Conservation (phyloP, 768 basidiomycete genomes). For the Cystofilobasidium capitatum region DNA sequence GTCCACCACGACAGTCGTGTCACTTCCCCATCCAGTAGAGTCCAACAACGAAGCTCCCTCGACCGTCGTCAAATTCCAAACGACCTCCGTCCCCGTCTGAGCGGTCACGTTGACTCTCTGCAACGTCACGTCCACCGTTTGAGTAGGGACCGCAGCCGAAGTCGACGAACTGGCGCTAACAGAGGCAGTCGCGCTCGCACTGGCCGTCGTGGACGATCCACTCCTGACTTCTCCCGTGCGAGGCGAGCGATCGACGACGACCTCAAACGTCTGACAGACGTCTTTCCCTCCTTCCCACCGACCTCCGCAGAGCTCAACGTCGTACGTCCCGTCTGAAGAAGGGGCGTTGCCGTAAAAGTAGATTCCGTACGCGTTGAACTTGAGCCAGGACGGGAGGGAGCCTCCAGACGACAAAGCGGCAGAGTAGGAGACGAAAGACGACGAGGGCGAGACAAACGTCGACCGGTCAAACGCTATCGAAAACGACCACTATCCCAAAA, state of each 20-base stretch:
- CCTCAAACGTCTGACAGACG: neutral
- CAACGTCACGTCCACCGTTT: slow-evolving; percentile 46
- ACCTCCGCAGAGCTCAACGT: slow-evolving; percentile 15
- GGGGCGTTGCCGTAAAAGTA: slow-evolving; percentile 77
- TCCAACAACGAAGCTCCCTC: slow-evolving; percentile 46
- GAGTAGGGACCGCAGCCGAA: slow-evolving; percentile 62
- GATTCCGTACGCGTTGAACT: slow-evolving; percentile 56
- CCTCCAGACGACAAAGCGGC: slow-evolving; percentile 58
- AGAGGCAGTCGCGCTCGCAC: neutral
- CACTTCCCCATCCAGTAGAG: slow-evolving; percentile 54
- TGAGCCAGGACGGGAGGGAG: slow-evolving; percentile 63
- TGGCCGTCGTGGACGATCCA: too few species aligned
- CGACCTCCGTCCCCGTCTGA: slow-evolving; percentile 40
- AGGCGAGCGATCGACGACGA: neutral
- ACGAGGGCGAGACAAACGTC: slow-evolving; percentile 48
- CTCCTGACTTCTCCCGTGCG: neutral
- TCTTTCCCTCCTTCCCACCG: neutral
- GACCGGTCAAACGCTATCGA: slow-evolving; percentile 58
- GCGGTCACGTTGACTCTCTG: slow-evolving; percentile 66
- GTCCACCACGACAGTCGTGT: slow-evolving; percentile 52
- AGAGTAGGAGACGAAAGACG: slow-evolving; percentile 50
- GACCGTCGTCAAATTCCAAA: slow-evolving; percentile 19
- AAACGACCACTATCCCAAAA: slow-evolving; percentile 16
- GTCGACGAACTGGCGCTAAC: slow-evolving; percentile 50
- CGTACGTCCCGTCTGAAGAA: neutral